These are phyloP conservation scores for Nemophila menziesii DNA, from an alignment of 257 asterid species.

Conservation along the genomic window DNA sequence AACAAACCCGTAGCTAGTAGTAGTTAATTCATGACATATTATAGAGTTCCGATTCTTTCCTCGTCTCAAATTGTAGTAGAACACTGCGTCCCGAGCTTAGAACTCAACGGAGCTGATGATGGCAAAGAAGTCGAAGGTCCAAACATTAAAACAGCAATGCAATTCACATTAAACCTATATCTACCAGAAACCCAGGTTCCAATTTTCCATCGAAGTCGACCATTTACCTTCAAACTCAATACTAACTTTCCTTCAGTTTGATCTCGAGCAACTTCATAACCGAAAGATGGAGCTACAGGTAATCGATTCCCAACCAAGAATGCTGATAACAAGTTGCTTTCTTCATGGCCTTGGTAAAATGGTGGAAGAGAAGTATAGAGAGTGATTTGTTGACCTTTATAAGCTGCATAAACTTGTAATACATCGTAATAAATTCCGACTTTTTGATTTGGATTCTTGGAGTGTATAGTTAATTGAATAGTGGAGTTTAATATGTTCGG, in stretches of 20 bases:
- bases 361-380: slow-evolving; percentile 1
- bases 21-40: background rate
- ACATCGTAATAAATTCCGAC: slow-evolving; percentile 2
- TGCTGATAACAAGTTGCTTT: slow-evolving; percentile 47
- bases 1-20: no score
- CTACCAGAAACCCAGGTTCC: slow-evolving; percentile 91
- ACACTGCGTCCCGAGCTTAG: slow-evolving; percentile 57
- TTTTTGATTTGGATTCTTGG: slow-evolving; percentile 5
- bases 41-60: background rate
- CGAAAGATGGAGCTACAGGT: slow-evolving; percentile 66
- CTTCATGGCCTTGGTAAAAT: slow-evolving; percentile 67
- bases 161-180: slow-evolving; percentile 61
- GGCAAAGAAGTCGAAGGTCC: slow-evolving; percentile 33
- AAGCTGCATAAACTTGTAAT: slow-evolving; percentile 1
- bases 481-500: slow-evolving; percentile 71
- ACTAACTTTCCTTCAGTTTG: slow-evolving; percentile 39
- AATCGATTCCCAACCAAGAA: slow-evolving; percentile 41
- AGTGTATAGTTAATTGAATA: slow-evolving; percentile 10
- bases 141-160: slow-evolving; percentile 53
- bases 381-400: slow-evolving; percentile 1
- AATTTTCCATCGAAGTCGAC: slow-evolving; percentile 79
- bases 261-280: slow-evolving; percentile 53
- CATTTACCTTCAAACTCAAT: slow-evolving; percentile 40
- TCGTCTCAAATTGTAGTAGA: slow-evolving; percentile 55
- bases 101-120: slow-evolving; percentile 49